Evolutionary conservation across 306 rosid genomes (phyloP).

Genomic region (Astragalus glycyphyllos): DNA sequence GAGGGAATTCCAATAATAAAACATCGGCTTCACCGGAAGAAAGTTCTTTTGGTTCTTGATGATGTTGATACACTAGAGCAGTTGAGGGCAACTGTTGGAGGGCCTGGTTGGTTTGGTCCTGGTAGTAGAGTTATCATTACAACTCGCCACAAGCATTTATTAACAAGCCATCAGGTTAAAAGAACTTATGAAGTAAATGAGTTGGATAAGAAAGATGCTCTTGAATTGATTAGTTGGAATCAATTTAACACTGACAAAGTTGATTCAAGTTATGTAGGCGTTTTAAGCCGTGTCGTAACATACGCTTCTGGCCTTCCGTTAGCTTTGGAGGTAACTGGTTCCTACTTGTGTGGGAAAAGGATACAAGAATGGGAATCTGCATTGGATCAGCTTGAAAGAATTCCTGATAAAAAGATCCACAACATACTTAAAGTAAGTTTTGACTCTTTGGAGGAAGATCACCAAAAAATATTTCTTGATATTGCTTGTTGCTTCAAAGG

Average conservation of each 20-base stretch:
- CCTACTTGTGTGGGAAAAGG: background rate
- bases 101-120: background rate
- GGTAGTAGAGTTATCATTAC: background rate
- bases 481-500: constrained; percentile 28
- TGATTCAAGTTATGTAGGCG: background rate
- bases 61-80: background rate
- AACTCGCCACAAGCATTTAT: constrained; percentile 2
- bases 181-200: background rate
- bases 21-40: background rate
- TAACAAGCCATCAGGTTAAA: background rate
- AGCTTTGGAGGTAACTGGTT: constrained; percentile 2
- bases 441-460: constrained; percentile 13
- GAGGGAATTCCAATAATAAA: background rate
- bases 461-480: background rate
- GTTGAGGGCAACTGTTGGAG: background rate
- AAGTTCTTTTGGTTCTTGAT: background rate
- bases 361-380: background rate
- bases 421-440: background rate
- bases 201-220: background rate
- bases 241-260: background rate
- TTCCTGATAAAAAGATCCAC: background rate
- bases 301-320: constrained; percentile 1
- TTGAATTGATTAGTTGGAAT: background rate
- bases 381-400: background rate
- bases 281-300: background rate